These are phyloP conservation scores for Chimonanthus praecox DNA, from an alignment of 164 flowering plant genomes.

Conservation along the genomic window DNA sequence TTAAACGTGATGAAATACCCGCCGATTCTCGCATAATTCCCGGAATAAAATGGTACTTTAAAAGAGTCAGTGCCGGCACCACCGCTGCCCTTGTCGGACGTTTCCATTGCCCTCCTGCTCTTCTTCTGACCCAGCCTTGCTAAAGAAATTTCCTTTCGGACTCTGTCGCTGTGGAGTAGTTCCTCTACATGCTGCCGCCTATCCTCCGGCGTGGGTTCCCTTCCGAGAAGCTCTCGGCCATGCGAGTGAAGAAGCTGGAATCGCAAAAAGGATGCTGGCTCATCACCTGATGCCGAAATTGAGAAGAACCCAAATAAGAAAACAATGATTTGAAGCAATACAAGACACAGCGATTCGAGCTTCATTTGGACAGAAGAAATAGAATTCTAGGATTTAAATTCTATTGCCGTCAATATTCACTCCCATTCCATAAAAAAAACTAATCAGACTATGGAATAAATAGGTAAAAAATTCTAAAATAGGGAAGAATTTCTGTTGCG, in stretches of 20 bases:
- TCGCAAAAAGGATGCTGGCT: not conserved
- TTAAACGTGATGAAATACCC: slow-evolving; percentile 42
- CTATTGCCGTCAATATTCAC: no score
- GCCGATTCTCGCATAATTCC: slow-evolving; percentile 34
- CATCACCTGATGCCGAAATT: no score
- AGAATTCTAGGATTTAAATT: no score
- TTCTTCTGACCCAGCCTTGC: not conserved
- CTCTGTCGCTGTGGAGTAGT: not conserved
- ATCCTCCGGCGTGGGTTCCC: not conserved
- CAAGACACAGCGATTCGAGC: no score
- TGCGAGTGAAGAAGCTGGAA: not conserved
- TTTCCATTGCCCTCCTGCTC: not conserved
- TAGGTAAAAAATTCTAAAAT: no score
- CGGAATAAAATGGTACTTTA: slow-evolving; percentile 15
- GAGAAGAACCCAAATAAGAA: no score
- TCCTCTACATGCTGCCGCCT: not conserved
- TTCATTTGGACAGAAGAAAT: no score
- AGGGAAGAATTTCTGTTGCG: no score
- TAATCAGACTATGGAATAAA: no score
- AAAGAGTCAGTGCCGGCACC: not conserved
- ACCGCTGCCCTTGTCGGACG: not conserved
- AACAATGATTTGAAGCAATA: no score
- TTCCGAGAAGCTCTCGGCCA: not conserved
- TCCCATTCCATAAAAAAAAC: no score
- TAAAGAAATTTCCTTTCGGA: not conserved